Conservation (phyloP, 2,329 filamentous ascomycete species). For the Aspergillus intermedius region DNA sequence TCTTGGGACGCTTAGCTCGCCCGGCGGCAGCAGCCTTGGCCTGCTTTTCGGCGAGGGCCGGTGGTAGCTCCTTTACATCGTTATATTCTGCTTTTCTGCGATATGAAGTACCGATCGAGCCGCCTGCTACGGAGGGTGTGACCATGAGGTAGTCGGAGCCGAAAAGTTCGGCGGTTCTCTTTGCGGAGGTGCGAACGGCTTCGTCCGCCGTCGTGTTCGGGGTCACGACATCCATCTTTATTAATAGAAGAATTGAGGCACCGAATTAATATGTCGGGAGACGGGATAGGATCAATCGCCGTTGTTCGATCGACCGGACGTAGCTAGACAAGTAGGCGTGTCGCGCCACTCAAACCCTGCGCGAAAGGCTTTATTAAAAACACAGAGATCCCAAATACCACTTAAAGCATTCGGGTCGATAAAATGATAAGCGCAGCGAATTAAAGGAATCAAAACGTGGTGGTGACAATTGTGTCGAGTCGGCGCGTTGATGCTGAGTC, state of each 20-base stretch:
- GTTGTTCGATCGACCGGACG: not conserved
- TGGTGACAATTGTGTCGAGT: not conserved
- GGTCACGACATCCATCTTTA: slow-evolving; percentile 27
- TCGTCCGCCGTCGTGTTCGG: slow-evolving; percentile 26
- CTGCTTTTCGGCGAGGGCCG: slow-evolving; percentile 71
- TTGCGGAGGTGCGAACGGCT: slow-evolving; percentile 37
- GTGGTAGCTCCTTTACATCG: slow-evolving; percentile 68
- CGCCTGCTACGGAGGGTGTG: slow-evolving; percentile 36
- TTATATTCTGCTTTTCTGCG: slow-evolving; percentile 61
- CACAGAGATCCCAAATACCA: not conserved
- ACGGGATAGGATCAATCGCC: not conserved
- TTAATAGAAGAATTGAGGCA: not conserved
- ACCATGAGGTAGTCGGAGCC: slow-evolving; percentile 42
- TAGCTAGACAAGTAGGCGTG: slow-evolving; percentile 4
- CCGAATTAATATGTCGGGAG: not conserved
- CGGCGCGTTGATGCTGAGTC: not conserved
- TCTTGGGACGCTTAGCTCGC: slow-evolving; percentile 57
- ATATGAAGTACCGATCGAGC: slow-evolving; percentile 40
- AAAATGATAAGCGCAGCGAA: not conserved
- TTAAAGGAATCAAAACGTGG: not conserved
- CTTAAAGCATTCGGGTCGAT: not conserved
- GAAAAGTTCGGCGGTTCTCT: slow-evolving; percentile 43
- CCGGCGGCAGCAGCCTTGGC: slow-evolving; percentile 57
- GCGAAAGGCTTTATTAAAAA: not conserved
- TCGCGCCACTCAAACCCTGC: slow-evolving; percentile 1